Evolutionary conservation across 441 rosid species (phyloP).

Genomic region (Populus hybrid): DNA sequence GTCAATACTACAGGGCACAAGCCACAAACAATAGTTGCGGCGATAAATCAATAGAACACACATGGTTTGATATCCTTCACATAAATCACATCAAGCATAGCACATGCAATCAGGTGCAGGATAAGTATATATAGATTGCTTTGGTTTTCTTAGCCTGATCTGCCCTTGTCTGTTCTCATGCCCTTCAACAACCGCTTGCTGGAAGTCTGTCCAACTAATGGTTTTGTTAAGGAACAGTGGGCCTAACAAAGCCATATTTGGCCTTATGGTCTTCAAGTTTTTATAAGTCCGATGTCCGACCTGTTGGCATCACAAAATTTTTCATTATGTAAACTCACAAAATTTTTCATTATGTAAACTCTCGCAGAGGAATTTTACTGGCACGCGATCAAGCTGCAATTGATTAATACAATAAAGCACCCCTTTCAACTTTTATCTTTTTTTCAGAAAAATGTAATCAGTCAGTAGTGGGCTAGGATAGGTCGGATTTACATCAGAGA

Average conservation of each 20-base stretch:
- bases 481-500: neutral
- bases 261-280: slow-evolving; percentile 84
- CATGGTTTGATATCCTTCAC: slow-evolving; percentile 6
- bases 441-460: neutral
- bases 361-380: neutral
- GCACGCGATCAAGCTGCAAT: neutral
- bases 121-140: slow-evolving; percentile 86
- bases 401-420: neutral
- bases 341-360: too few relatives aligned
- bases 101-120: slow-evolving; percentile 99
- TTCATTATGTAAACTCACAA: neutral
- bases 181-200: slow-evolving; percentile 70
- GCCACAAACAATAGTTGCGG: slow-evolving; percentile 22
- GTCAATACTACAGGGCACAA: slow-evolving; percentile 24
- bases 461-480: neutral
- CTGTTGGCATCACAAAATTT: slow-evolving; percentile 37
- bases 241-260: slow-evolving; percentile 82
- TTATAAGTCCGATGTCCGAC: slow-evolving; percentile 79
- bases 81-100: slow-evolving; percentile 36
- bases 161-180: slow-evolving; percentile 86
- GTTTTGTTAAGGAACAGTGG: slow-evolving; percentile 79
- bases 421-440: neutral
- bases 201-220: slow-evolving; percentile 76
- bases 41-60: slow-evolving; percentile 12
- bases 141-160: slow-evolving; percentile 69